These are phyloP conservation scores for Mallotus japonicus DNA, from an alignment of 441 rosid genomes.

Conservation along the genomic window DNA sequence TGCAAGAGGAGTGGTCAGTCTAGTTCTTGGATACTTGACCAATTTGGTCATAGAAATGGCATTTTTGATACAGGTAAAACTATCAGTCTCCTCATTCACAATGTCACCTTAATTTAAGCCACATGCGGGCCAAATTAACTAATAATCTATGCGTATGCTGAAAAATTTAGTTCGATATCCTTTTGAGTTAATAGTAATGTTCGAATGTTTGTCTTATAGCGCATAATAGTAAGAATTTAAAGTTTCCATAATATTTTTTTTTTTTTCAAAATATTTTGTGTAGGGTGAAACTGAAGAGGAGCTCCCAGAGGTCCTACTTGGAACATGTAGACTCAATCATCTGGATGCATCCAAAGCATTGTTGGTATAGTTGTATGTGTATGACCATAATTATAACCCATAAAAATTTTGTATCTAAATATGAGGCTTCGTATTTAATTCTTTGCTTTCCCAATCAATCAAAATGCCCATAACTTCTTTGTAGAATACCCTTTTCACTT, in stretches of 20 bases:
- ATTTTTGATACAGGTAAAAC: conserved; percentile 74
- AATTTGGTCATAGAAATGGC: conserved; percentile 93
- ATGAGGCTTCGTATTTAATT: background rate
- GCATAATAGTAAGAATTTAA: too few relatives aligned
- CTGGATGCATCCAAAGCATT: conserved; percentile 64
- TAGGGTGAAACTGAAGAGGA: conserved; percentile 84
- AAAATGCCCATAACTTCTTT: too few relatives aligned
- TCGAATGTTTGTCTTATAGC: too few relatives aligned
- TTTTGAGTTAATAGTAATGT: too few relatives aligned
- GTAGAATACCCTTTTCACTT: too few relatives aligned
- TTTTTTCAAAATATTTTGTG: conserved; percentile 1
- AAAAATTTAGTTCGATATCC: too few relatives aligned
- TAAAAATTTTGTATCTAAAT: background rate
- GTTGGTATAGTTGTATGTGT: background rate
- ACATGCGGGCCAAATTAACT: too few relatives aligned
- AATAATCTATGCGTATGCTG: too few relatives aligned
- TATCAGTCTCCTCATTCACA: background rate
- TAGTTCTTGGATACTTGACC: conserved; percentile 81
- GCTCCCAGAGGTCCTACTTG: conserved; percentile 85
- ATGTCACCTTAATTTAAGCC: background rate
- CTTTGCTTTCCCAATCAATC: background rate
- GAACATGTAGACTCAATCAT: conserved; percentile 76
- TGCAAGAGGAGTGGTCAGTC: conserved; percentile 83
- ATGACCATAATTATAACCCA: conserved; percentile 5
- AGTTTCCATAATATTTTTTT: too few relatives aligned